phyloP scores from a whole-genome alignment of 441 rosid genomes.

The Populus hybrid region DNA sequence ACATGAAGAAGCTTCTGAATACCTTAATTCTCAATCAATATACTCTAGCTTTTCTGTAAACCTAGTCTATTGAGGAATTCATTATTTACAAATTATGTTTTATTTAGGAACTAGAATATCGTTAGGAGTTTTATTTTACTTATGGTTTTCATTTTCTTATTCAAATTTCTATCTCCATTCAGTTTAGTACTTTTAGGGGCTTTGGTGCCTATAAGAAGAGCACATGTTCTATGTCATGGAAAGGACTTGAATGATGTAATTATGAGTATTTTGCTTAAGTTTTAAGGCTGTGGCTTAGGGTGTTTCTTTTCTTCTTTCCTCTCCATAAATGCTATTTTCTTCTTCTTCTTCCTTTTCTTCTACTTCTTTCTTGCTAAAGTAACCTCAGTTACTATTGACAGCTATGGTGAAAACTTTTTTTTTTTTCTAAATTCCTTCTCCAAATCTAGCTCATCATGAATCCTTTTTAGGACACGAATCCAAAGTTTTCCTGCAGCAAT shows the following conservation, averaged over 20 bases:
- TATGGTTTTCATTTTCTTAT: neutral
- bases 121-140: neutral
- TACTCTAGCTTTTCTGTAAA: neutral
- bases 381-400: neutral
- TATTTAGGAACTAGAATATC: neutral
- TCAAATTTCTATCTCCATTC: no score
- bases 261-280: neutral
- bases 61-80: neutral
- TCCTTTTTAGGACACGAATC: neutral
- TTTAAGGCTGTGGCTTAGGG: neutral
- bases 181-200: no score
- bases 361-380: neutral
- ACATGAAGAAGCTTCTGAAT: neutral
- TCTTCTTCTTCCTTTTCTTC: neutral
- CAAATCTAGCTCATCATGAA: neutral
- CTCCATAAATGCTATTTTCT: no score
- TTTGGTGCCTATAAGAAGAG: neutral
- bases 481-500: neutral
- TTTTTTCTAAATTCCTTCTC: neutral
- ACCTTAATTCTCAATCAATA: neutral
- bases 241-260: neutral
- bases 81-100: no score
- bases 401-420: neutral
- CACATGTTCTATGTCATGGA: neutral
- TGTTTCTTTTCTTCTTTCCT: no score